Evolutionary conservation across 495 filamentous ascomycete genomes (phyloP), one percentile per base, ranked within the genome.

Genomic region (Lasiosphaeris hirsuta): DNA sequence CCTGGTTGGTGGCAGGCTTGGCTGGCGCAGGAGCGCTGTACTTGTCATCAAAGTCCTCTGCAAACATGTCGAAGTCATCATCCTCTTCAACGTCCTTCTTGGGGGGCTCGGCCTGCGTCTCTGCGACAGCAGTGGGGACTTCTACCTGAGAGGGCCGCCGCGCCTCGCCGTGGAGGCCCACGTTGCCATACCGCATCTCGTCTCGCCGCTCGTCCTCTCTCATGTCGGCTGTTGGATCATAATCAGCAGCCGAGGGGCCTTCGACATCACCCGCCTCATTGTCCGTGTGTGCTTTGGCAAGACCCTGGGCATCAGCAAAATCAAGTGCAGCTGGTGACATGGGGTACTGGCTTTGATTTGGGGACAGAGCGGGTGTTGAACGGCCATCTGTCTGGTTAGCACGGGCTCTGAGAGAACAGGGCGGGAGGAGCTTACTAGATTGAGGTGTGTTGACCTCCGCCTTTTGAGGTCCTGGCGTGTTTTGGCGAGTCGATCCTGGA

Each of bases 181-280:
- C 63, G 47, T 81, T 72, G 11, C 77, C 73, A 54, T 84, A 79
- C 51, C 84, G 81, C 49, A 81, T 75, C 62, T 85, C 84, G 60
- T 90, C 84, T 51, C 89, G 84, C 48, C 85, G 76, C 60, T 84
- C 81, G 65, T 97, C 93, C 71, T 96, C 90, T 71, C 85, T 84
- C 89, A 96, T 95, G 69, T 98, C 94, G 63, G 84, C 74, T 4
- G 89, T 96, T 0, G 94, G 95, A 68, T 97, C 92, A 73, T 98
- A 97, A 65, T 97, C 90, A 62, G 94, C 94, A 49, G 94, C 94
- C 38, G 93, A 97, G 41, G 89, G 90, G 13, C 89, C 90, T 67
- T 87, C 83, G 46, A 87, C 87, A 57, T 72, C 74, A 58, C 66
- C 72, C 57, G 73, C 75, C 58, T 77, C 76, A 47, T 71, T 67